Evolutionary conservation across 2,329 filamentous ascomycete species (phyloP), one percentile per base, ranked within the genome.

Genomic region (Penicillium sp.): DNA sequence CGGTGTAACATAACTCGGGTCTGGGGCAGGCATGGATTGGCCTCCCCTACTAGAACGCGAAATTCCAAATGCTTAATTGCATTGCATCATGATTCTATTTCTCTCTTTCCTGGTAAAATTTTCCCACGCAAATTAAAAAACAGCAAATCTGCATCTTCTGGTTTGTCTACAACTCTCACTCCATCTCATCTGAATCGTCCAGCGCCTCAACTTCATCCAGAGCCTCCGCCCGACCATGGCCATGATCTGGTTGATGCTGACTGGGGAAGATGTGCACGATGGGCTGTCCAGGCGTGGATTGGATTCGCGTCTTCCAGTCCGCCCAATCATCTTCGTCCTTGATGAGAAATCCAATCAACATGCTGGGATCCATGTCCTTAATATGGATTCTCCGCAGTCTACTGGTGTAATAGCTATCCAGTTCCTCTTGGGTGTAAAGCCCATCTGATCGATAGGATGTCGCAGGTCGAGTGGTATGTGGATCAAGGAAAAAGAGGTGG

Each of bases 351-450:
- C 91, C 93, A 63, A 99, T 90, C 42, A 99, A 79, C 94, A 99
- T 99, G 70, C 92, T 97, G 0, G 94, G 94, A 68, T 99, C 94
- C 90, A 99, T 94, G 70, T 97, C 93, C 58, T 87, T 86, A 49
- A 99, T 83, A 65, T 94, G 88, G 31, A 99, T 82, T 55, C 89
- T 85, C 38, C 93, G 86, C 19, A 99, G 78, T 48, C 93, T 87
- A 50, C 90, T 85, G 0, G 93, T 97, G 72, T 99, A 93, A 69
- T 91, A 97, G 0, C 89, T 89, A 55, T 88, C 84, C 17, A 96
- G 73, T 58, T 97, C 92, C 66, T 90, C 88, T 8, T 79, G 69
- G 0, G 86, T 86, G 68, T 92, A 74, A 0, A 81, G 71, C 48
- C 86, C 74, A 29, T 81, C 73, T 3, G 45, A 45, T 61, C 84